A percentile compares a stretch with the other conserved stretches of the same genome.
These are phyloP conservation scores for Wickerhamiella musiphila DNA, from an alignment of 805 yeast species.

Conservation along the genomic window DNA sequence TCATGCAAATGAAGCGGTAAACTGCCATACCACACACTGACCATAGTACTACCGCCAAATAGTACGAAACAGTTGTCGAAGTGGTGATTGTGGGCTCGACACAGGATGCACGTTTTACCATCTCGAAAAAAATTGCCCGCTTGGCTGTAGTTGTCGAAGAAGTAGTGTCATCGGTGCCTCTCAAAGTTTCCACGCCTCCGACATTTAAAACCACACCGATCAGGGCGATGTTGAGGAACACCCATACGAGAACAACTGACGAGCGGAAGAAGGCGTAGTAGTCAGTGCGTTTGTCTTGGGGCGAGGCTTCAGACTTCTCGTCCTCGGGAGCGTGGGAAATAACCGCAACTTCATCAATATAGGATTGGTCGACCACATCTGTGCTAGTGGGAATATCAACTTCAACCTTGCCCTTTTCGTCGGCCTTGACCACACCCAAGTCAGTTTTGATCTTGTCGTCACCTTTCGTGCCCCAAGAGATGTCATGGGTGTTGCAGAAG, in stretches of 20 bases:
- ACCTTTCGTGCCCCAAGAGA: conserved; percentile 96
- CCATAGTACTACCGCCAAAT: conserved; percentile 79
- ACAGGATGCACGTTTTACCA: conserved; percentile 10
- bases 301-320: conserved; percentile 18
- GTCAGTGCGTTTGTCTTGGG: conserved; percentile 45
- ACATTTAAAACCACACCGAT: conserved; percentile 71
- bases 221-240: conserved; percentile 66
- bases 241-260: conserved; percentile 76
- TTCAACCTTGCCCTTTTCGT: conserved; percentile 46
- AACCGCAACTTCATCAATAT: conserved; percentile 44
- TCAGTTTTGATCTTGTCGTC: conserved; percentile 45
- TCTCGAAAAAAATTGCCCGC: not conserved
- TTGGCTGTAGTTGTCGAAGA: conserved; percentile 1
- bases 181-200: conserved; percentile 43
- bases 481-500: conserved; percentile 88
- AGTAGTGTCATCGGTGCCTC: conserved; percentile 13
- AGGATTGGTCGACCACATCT: conserved; percentile 59
- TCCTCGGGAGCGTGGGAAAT: conserved; percentile 27
- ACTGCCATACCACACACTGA: conserved; percentile 80
- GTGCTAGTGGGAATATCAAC: conserved; percentile 60
- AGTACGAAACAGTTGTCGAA: conserved; percentile 25
- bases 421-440: conserved; percentile 70
- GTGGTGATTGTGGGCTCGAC: conserved; percentile 20
- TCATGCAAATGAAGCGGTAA: conserved; percentile 64
- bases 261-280: conserved; percentile 87